Base-by-base conservation (phyloP, 345 rosid species). In the Eucalyptus guilfoylei region DNA sequence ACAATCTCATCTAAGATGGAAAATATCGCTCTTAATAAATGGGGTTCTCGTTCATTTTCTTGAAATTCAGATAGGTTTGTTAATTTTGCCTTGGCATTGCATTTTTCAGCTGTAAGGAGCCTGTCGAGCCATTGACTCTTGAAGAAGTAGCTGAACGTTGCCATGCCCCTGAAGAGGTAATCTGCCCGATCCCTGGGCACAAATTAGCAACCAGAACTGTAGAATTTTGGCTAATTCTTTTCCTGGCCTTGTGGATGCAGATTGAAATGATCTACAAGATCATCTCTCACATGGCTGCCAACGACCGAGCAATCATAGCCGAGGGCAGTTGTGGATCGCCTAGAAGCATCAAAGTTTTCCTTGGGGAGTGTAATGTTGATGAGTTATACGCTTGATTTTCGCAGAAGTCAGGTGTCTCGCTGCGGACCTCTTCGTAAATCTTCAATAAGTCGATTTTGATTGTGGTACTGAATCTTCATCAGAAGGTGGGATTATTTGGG, bases 261-360 rank as follows among this genome's bases (percentile, higher is more conserved):
- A 95, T 96, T n/a, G 99, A 98, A 92, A 98, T 98, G 98, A 96
- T 98, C 83, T 95, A 96, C 95, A 98, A 97, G 93, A 98, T 98
- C 86, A 91, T 97, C n/a, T 94, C 96, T 4, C 99, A 97, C 92
- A 98, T 96, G 98, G 98, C 97, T 87, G 99, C 98, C 54, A 98
- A 98, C 21, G 98, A 95, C 89, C 94, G 98, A 95, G 99, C 97
- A 81, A 88, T 97, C 62, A 94, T 98, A 86, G 99, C 97, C 21
- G 99, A 98, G 93, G 99, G 98, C 88, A 93, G 92, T 91, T 98
- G 99, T 60, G 99, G 99, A 87, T 98, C 99, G 58, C 99, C 98
- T 3, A 93, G 97, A 69, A 96, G 98, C 93, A 86, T 98, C 90
- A 96, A 96, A 94, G 99, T 97, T 89, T 96, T 88, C 92, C 93